phyloP scores from a whole-genome alignment of 768 basidiomycete species.

The Leccinum ochraceum region DNA sequence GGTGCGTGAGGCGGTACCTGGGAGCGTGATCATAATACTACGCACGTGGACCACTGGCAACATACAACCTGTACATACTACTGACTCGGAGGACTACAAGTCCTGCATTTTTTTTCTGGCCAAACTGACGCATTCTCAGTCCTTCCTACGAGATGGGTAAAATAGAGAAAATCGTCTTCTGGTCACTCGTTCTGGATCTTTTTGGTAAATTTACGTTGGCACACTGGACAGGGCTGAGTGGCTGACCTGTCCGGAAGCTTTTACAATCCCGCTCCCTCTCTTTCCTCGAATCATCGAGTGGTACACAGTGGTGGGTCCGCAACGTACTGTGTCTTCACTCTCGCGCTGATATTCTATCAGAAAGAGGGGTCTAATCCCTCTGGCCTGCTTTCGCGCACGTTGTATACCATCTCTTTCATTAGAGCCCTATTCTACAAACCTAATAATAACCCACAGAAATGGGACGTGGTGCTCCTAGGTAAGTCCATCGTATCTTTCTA shows the following conservation, averaged over 20 bases:
- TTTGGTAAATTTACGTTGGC: constrained; percentile 46
- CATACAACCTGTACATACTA: neutral
- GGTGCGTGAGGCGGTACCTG: neutral
- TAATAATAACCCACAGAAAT: constrained; percentile 64
- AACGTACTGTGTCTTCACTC: neutral
- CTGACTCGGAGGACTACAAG: neutral
- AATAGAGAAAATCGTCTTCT: constrained; percentile 83
- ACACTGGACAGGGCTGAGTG: neutral
- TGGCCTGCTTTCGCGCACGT: constrained; percentile 72
- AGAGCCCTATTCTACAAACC: constrained; percentile 67
- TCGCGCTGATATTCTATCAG: constrained; percentile 35
- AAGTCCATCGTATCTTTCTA: constrained; percentile 14
- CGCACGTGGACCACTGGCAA: neutral
- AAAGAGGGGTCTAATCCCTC: constrained; percentile 70
- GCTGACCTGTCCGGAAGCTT: constrained; percentile 51
- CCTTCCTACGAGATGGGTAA: constrained; percentile 47
- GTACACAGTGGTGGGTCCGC: constrained; percentile 69
- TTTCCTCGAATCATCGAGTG: constrained; percentile 97
- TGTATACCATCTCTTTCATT: constrained; percentile 64
- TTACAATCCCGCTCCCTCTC: constrained; percentile 93
- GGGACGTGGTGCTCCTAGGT: constrained; percentile 96
- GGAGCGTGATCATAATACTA: neutral
- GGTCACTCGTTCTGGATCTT: constrained; percentile 89
- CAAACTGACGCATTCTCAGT: neutral
- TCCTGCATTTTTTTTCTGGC: neutral